Base-by-base conservation (phyloP, 2,329 filamentous ascomycete species). In the Cyanodermella asteris region DNA sequence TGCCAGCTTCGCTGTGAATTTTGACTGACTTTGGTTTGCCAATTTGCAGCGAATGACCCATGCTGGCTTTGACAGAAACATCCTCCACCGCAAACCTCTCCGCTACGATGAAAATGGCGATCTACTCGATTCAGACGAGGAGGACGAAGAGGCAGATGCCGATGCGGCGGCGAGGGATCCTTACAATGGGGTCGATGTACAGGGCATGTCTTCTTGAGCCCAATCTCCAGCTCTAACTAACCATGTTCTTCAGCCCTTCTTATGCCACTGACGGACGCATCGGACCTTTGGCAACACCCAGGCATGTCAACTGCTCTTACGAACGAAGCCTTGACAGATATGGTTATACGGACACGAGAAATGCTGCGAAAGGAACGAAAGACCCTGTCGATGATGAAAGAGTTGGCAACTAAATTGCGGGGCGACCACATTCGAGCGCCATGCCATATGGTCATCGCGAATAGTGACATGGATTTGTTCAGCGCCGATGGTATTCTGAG, bases 51-150 rank as follows among this genome's bases (percentile, higher is more conserved):
- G 53, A 45, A 54, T 70, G 33, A 58, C 65, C 22, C 64, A 72
- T 40, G 65, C 63, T 20, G 67, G 67, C 23, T 69, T 70, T 42
- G 50, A 55, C 20, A 55, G 67, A 36, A 54, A 61, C 38, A 67
- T 69, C 25, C 50, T 72, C 23, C 52, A 57, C 34, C 55, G 50
- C 20, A 71, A 69, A 30, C 66, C 67, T 5, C 50, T 53, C 25
- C 56, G 61, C 33, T 66, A 61, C 41, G 66, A 72, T 38, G 61
- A 60, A n/a, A 63, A 72, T 38, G 67, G 67, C 27, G 64, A 67
- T 33, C 57, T 69, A 31, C 51, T 69, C 23, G 61, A 66, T 18
- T 54, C 57, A 13, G 56, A 61, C 29, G 61, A 66, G 39, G 58
- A 58, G 37, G 59, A 64, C 35, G 56, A 59, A 24, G 59, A 64